These are phyloP conservation scores for Coffea humblotiana DNA, from an alignment of 305 asterid genomes.

Conservation along the genomic window DNA sequence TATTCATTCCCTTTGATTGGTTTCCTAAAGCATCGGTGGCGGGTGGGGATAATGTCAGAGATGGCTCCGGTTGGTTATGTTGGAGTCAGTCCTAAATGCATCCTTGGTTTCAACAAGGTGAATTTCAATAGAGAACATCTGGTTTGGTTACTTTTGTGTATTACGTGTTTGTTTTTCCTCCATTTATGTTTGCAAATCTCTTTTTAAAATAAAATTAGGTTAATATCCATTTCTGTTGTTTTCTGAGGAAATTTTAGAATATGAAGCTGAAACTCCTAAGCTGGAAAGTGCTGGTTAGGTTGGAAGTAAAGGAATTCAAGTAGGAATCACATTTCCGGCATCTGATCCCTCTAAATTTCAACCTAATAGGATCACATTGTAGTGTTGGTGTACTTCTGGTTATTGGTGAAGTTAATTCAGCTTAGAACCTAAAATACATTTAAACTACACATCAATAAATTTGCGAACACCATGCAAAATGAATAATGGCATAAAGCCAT, in stretches of 20 bases:
- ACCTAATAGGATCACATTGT: neutral
- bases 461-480: neutral
- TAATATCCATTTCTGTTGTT: neutral
- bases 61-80: slow-evolving; percentile 97
- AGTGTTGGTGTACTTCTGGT: neutral
- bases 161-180: neutral
- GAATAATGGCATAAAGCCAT: neutral
- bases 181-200: neutral
- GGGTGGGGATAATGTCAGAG: slow-evolving; percentile 89
- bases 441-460: too few species aligned
- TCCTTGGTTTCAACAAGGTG: slow-evolving; percentile 94
- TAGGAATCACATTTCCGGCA: neutral
- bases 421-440: neutral
- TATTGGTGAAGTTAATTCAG: neutral
- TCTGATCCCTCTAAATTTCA: neutral
- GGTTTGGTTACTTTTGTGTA: neutral
- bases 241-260: neutral
- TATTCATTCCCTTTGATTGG: slow-evolving; percentile 30
- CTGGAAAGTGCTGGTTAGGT: neutral
- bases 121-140: slow-evolving; percentile 1
- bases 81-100: slow-evolving; percentile 82
- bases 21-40: slow-evolving; percentile 80
- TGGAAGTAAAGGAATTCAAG: neutral
- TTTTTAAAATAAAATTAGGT: neutral
- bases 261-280: neutral